Base-by-base conservation (phyloP, 371 early-diverging fungal species). In the Capillidium heterosporum region DNA sequence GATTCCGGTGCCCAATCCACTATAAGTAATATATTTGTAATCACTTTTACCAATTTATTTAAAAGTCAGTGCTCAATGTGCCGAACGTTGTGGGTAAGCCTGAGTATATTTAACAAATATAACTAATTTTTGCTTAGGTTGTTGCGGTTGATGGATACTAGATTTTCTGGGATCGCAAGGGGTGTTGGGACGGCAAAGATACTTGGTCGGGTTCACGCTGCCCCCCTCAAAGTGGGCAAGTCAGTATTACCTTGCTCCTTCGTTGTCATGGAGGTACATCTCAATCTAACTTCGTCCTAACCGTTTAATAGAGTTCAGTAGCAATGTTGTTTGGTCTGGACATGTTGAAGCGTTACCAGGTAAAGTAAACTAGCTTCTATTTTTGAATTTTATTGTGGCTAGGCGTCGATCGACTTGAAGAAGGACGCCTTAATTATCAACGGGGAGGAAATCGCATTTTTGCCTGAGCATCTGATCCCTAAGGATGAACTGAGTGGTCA, bases 1-100 rank as follows among this genome's bases (percentile, higher is more conserved):
- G 98, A 97, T 66, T 91, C 94, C 4, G 98, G 96, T 23, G 98
- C 98, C 11, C 96, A 95, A 61, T 85, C 85, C 23, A 95, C 96
- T 5, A 91, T 97, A 49, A 93, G 89, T 89, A 75, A 67, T 76
- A 72, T 19, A 1, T 28, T 26, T 0, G 35, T 32, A n/a, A n/a
- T 17, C 7, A 7, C 1, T 23, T 43, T 40, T 46, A 50, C 4
- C 24, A 32, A 32, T 50, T 42, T 48, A 39, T 40, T 41, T 61
- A 23, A 1, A 62, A 82, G 81, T 90, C 70, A 87, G 84, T 61
- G 79, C 82, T 1, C 81, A 77, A 46, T 87, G 86, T 58, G 93
- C 93, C 0, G 84, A 89, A 64, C 62, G 65, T 26, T 94, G 95
- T 69, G 85, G 80, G 57, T 63, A 63, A 32, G 42, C n/a, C n/a